phyloP scores from a whole-genome alignment of 176 grass and related monocot genomes.

The sorghum (Sorghum bicolor) region DNA sequence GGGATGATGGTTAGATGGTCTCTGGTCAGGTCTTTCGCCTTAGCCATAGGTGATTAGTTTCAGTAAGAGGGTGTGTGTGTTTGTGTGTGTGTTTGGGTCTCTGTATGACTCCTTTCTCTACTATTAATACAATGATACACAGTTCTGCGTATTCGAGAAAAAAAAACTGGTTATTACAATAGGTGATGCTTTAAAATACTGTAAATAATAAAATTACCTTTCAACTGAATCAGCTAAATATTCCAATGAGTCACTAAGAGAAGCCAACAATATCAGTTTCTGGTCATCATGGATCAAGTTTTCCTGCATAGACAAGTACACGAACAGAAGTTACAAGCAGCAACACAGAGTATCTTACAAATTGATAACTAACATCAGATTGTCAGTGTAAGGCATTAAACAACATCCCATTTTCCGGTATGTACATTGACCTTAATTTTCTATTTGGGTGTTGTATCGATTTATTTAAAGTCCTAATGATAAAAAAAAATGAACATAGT shows the following conservation, averaged over 20 bases:
- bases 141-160: no score
- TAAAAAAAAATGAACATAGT: background rate
- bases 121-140: no score
- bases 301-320: slow-evolving; percentile 53
- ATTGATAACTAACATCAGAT: background rate
- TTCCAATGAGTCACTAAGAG: slow-evolving; percentile 95
- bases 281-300: slow-evolving; percentile 97
- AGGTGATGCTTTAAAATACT: background rate
- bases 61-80: no score
- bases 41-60: no score
- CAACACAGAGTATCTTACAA: background rate
- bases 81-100: no score
- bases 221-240: slow-evolving; percentile 97
- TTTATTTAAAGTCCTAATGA: background rate
- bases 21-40: no score
- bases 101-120: no score
- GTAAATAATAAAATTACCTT: slow-evolving; percentile 55
- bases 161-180: background rate
- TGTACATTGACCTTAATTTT: background rate
- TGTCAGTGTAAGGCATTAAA: background rate
- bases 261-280: slow-evolving; percentile 90
- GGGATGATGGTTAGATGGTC: no score
- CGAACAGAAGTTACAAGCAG: background rate
- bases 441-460: background rate
- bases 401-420: background rate